Evolutionary conservation across 2,329 filamentous ascomycete genomes (phyloP), one percentile per base, ranked within the genome.

Genomic region (Ophiostoma piceae): DNA sequence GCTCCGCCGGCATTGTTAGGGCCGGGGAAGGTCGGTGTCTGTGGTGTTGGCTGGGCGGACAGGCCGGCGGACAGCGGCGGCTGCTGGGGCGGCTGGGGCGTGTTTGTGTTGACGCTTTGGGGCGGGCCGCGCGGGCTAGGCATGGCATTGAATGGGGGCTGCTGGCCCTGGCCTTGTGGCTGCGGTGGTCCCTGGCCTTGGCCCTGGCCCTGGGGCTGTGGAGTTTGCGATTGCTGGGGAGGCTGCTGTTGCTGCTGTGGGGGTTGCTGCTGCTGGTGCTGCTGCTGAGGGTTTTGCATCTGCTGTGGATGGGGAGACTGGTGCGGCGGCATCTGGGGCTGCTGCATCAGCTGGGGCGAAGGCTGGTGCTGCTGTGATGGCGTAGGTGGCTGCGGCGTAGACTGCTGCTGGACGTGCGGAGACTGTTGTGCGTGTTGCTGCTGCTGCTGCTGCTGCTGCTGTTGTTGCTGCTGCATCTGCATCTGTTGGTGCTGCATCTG

Each of bases 1-100:
- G 69, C 47, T 5, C 76, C 75, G 43, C 79, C 80, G 41, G 41
- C 39, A 66, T 32, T 66, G 62, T 26, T 65, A 69, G 78, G 80
- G 6, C 77, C 69, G 0, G 84, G 81, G 71, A 87, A 87, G 0
- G 84, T 87, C 2, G 85, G 85, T 8, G 85, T 87, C 75, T 87
- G 85, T 1, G 85, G 85, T 12, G 85, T 86, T 4, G 79, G 81
- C 41, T 78, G 76, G n/a, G 75, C 76, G 26, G 77, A 76, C 37
- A 77, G 75, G 39, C 69, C 57, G 32, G 76, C 76, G n/a, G 76
- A 77, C 43, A 77, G 75, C 29, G 67, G 68, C 16, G 66, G 62
- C 67, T 68, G 67, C 14, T 60, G 14, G 7, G 43, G 16, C 7
- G 43, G 43, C 7, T 47, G 43, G 9, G 47, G 43, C 16, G 54